Conservation (phyloP, 441 rosid species). For the Pelargonium australe region DNA sequence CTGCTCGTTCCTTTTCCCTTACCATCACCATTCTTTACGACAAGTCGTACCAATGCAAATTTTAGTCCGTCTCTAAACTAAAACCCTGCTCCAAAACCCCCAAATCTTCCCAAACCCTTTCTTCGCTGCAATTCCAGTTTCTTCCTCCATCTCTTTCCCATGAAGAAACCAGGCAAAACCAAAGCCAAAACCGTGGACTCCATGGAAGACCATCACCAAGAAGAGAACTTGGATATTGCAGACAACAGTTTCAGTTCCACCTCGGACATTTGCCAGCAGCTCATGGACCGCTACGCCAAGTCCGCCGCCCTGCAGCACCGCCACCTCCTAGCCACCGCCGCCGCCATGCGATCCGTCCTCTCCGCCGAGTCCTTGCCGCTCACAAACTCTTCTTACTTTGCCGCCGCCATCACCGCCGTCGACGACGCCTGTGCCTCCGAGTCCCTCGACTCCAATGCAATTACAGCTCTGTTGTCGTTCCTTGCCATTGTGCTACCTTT, state of each 20-base stretch:
- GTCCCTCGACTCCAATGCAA: conserved; percentile 44
- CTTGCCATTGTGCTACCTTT: conserved; percentile 49
- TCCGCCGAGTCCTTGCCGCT: conserved; percentile 53
- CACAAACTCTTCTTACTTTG: conserved; percentile 57
- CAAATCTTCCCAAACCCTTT: too few species aligned
- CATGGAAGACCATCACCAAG: background rate
- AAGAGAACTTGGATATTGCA: background rate
- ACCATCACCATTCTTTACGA: too few species aligned
- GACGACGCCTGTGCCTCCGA: conserved; percentile 30
- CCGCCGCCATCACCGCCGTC: conserved; percentile 60
- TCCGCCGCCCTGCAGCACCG: conserved; percentile 82
- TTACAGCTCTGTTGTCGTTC: conserved; percentile 68
- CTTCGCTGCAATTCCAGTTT: too few species aligned
- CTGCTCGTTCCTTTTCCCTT: too few species aligned
- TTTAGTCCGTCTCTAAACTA: too few species aligned
- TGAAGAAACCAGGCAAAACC: background rate
- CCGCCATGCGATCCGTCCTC: conserved; percentile 80
- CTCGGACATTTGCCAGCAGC: conserved; percentile 69
- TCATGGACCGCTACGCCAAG: conserved; percentile 76
- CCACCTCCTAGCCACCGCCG: conserved; percentile 84
- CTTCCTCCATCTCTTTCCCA: too few species aligned
- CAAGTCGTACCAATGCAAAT: too few species aligned
- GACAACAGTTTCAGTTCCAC: background rate
- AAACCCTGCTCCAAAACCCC: too few species aligned
- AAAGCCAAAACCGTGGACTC: background rate